A percentile compares a stretch with the other conserved stretches of the same genome.
These are phyloP conservation scores for Copromyces sp. DNA, from an alignment of 495 filamentous ascomycete species.

Conservation along the genomic window DNA sequence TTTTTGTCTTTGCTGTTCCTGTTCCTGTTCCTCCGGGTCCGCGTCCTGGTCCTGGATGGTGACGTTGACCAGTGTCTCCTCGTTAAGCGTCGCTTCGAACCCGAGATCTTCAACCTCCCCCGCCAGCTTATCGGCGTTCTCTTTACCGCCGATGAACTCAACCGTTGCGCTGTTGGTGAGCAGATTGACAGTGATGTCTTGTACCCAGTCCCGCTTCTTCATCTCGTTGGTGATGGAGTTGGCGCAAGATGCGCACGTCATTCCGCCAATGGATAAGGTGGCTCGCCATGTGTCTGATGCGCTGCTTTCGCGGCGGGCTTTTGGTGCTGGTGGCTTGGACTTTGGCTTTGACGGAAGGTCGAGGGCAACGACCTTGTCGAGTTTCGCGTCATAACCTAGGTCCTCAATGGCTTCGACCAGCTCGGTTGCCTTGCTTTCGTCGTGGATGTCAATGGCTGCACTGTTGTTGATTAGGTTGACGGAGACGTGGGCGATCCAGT, in stretches of 20 bases:
- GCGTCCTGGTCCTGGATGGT: not conserved
- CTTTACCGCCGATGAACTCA: conserved; percentile 43
- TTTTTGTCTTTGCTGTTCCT: conserved; percentile 6
- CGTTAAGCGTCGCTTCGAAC: conserved; percentile 53
- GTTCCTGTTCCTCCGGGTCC: conserved; percentile 18
- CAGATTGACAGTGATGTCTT: conserved; percentile 55
- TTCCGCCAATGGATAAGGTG: conserved; percentile 63
- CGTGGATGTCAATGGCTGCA: conserved; percentile 52
- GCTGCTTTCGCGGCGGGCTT: not conserved
- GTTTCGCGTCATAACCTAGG: conserved; percentile 63
- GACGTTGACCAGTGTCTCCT: conserved; percentile 32
- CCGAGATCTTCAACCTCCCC: conserved; percentile 72
- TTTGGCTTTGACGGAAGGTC: conserved; percentile 6
- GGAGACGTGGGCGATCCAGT: conserved; percentile 51
- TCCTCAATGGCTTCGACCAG: conserved; percentile 68
- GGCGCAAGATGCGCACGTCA: conserved; percentile 76
- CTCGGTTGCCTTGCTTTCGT: conserved; percentile 37
- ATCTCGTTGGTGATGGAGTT: conserved; percentile 54
- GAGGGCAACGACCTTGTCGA: conserved; percentile 41
- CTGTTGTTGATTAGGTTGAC: conserved; percentile 68
- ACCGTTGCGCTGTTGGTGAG: conserved; percentile 63
- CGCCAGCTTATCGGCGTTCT: conserved; percentile 45
- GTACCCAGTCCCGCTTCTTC: conserved; percentile 52
- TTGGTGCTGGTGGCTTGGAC: not conserved
- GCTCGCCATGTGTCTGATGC: conserved; percentile 35